Conservation (phyloP, 2,329 filamentous ascomycete species). For the Penicillium hordei region DNA sequence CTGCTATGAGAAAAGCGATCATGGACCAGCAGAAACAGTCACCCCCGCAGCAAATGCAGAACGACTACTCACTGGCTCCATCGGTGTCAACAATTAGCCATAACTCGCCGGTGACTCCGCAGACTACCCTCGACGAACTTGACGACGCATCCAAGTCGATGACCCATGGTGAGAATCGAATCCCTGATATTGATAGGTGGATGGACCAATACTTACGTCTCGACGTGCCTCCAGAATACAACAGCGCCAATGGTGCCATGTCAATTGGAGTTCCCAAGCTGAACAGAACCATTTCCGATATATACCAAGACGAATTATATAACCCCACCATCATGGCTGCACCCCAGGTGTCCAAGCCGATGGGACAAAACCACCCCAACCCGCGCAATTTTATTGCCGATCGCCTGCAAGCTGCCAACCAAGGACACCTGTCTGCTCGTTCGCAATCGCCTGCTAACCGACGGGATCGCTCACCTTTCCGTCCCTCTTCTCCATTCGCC, state of each 20-base stretch:
- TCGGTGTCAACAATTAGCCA: constrained; percentile 62
- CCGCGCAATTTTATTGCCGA: constrained; percentile 68
- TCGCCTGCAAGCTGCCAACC: constrained; percentile 75
- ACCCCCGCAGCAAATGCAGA: constrained; percentile 43
- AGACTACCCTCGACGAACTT: constrained; percentile 55
- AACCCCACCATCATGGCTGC: constrained; percentile 51
- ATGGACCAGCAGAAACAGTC: constrained; percentile 48
- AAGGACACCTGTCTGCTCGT: constrained; percentile 65
- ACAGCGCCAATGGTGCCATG: constrained; percentile 33
- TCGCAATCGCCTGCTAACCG: constrained; percentile 57
- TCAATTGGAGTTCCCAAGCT: constrained; percentile 66
- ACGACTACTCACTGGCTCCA: constrained; percentile 53
- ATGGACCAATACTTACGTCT: constrained; percentile 68
- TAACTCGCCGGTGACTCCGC: constrained; percentile 62
- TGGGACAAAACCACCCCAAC: constrained; percentile 41
- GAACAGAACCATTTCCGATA: constrained; percentile 80
- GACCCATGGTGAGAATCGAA: constrained; percentile 56
- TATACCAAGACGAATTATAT: constrained; percentile 82
- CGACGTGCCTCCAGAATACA: constrained; percentile 55
- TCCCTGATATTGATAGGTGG: constrained; percentile 45
- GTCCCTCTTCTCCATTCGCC: constrained; percentile 65
- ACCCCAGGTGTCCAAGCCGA: constrained; percentile 37
- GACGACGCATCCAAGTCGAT: constrained; percentile 52
- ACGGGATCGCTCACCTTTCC: constrained; percentile 78
- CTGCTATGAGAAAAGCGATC: constrained; percentile 60